Evolutionary conservation across 1,284 basidiomycete genomes (phyloP).

Genomic region (Fomitopsis schrenkii): DNA sequence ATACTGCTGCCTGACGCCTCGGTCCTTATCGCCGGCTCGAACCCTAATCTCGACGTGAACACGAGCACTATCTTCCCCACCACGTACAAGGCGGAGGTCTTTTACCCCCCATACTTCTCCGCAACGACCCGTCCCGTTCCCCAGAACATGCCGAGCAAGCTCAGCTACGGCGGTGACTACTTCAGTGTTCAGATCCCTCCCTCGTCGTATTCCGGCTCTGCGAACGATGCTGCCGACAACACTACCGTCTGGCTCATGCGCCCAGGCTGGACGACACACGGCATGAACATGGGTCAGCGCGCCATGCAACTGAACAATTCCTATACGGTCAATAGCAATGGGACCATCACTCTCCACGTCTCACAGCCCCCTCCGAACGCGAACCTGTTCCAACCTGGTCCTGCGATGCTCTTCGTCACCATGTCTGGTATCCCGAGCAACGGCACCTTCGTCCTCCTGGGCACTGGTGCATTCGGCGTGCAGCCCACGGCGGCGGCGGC

Average conservation of each 20-base stretch:
- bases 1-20: constrained; percentile 86
- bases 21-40: constrained; percentile 87
- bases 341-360: constrained; percentile 71
- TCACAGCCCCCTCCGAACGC: constrained; percentile 80
- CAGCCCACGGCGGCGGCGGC: constrained; percentile 50
- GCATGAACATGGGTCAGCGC: constrained; percentile 93
- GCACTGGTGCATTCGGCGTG: constrained; percentile 70
- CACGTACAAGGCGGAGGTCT: constrained; percentile 83
- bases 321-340: constrained; percentile 77
- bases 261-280: constrained; percentile 91
- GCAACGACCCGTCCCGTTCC: constrained; percentile 70
- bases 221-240: constrained; percentile 68
- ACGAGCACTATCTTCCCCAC: constrained; percentile 71
- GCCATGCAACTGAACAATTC: constrained; percentile 73
- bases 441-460: constrained; percentile 72
- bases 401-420: constrained; percentile 77
- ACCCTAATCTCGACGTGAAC: constrained; percentile 89
- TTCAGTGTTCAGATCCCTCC: constrained; percentile 71
- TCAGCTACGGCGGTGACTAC: constrained; percentile 83
- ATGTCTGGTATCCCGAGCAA: constrained; percentile 82
- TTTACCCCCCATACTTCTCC: constrained; percentile 83
- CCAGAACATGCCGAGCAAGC: constrained; percentile 63
- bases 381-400: constrained; percentile 83
- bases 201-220: constrained; percentile 59
- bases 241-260: constrained; percentile 83